Conservation (phyloP, 2,329 filamentous ascomycete genomes). For the Thielaviopsis ethacetica region DNA sequence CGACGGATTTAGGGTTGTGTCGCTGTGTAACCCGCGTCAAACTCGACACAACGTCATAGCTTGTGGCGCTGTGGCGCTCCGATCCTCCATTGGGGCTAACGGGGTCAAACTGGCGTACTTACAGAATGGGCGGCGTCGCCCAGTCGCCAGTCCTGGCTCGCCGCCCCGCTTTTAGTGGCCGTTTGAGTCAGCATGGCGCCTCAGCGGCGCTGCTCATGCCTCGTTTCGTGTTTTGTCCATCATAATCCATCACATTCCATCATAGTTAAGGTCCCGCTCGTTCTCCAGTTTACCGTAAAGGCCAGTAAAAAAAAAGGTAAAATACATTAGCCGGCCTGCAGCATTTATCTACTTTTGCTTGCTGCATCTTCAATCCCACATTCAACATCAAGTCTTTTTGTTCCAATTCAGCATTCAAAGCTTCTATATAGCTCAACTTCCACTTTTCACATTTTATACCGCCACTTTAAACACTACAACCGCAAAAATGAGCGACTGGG, state of each 20-base stretch:
- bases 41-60: not conserved
- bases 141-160: not conserved
- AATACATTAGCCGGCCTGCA: not conserved
- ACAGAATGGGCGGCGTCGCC: not conserved
- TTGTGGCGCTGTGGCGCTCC: not conserved
- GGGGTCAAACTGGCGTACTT: not conserved
- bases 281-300: too few relatives aligned
- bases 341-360: not conserved
- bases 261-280: not conserved
- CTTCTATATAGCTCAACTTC: not conserved
- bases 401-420: not conserved
- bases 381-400: not conserved
- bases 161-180: slow-evolving; percentile 9
- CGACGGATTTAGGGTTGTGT: not conserved
- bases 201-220: not conserved
- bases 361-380: not conserved
- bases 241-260: slow-evolving; percentile 11
- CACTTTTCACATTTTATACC: not conserved
- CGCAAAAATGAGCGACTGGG: slow-evolving; percentile 65
- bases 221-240: slow-evolving; percentile 1
- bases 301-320: not conserved
- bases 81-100: not conserved
- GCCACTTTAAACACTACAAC: not conserved
- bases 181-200: slow-evolving; percentile 10
- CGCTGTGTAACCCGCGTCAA: not conserved